Percentiles rank a stretch among this genome's conserved stretches.
Conservation (phyloP, 1,139 yeast species). For the Lodderomyces elongisporus region DNA sequence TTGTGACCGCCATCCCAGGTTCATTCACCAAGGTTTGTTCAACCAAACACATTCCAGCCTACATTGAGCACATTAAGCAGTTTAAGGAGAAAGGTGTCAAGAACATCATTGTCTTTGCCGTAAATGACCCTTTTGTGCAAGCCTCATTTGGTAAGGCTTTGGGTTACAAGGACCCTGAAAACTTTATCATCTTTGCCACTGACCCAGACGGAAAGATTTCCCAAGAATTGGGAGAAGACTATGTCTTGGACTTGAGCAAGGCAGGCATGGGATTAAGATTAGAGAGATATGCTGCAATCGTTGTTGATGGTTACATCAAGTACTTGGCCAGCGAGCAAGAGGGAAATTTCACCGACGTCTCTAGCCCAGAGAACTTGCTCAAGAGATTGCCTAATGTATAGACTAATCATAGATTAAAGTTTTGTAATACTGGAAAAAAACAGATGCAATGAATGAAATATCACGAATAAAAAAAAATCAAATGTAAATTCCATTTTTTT, state of each 20-base stretch:
- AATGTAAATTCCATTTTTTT: too few species aligned
- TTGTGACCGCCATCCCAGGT: slow-evolving; percentile 81
- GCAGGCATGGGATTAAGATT: slow-evolving; percentile 65
- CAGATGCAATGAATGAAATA: too few species aligned
- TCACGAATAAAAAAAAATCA: too few species aligned
- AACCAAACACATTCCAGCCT: slow-evolving; percentile 76
- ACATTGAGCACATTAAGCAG: slow-evolving; percentile 45
- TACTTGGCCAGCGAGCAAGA: slow-evolving; percentile 65
- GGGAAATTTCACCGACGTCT: slow-evolving; percentile 51
- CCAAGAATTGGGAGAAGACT: slow-evolving; percentile 54
- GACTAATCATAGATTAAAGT: too few species aligned
- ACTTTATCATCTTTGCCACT: slow-evolving; percentile 58
- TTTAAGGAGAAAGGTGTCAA: slow-evolving; percentile 67
- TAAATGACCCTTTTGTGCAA: slow-evolving; percentile 79
- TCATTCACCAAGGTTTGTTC: slow-evolving; percentile 92
- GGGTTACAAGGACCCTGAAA: slow-evolving; percentile 45
- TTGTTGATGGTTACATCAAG: slow-evolving; percentile 55
- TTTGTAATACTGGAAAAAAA: too few species aligned
- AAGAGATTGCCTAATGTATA: slow-evolving; percentile 19
- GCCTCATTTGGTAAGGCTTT: slow-evolving; percentile 79
- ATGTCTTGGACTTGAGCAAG: slow-evolving; percentile 43
- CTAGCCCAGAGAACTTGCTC: slow-evolving; percentile 56
- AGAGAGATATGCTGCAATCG: slow-evolving; percentile 65
- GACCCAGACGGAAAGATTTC: slow-evolving; percentile 56
- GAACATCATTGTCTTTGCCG: slow-evolving; percentile 64